Percentiles rank a stretch among this genome's conserved stretches.
Evolutionary conservation across 2,329 filamentous ascomycete species (phyloP).

Genomic region (Lasiodiplodia gonubiensis): DNA sequence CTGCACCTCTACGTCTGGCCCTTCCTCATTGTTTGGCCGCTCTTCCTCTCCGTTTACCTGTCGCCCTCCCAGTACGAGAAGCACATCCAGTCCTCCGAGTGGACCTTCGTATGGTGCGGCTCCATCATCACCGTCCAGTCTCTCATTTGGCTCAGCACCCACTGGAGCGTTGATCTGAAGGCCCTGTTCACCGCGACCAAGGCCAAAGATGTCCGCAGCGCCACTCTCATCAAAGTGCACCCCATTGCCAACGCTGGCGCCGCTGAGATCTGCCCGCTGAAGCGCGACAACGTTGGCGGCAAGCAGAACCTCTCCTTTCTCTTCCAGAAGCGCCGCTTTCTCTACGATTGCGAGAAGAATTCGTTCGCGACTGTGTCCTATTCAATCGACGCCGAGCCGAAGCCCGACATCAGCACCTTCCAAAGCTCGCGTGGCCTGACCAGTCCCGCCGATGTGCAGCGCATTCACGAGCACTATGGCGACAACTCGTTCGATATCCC

Average conservation of each 20-base stretch:
- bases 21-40: conserved; percentile 88
- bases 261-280: conserved; percentile 83
- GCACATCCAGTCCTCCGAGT: conserved; percentile 92
- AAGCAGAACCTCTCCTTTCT: conserved; percentile 84
- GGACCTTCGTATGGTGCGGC: conserved; percentile 95
- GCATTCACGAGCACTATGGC: conserved; percentile 90
- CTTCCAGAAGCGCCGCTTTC: conserved; percentile 97
- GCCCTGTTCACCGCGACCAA: conserved; percentile 79
- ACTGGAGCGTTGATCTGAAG: conserved; percentile 92
- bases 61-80: conserved; percentile 83
- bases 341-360: conserved; percentile 74
- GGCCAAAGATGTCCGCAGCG: conserved; percentile 72
- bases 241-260: conserved; percentile 87
- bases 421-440: conserved; percentile 79
- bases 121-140: conserved; percentile 87
- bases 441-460: conserved; percentile 74
- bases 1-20: conserved; percentile 93
- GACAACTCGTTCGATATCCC: conserved; percentile 97
- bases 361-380: conserved; percentile 85
- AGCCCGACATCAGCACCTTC: conserved; percentile 77
- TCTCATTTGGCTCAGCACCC: conserved; percentile 91
- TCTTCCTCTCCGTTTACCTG: conserved; percentile 88
- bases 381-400: conserved; percentile 82
- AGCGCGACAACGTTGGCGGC: conserved; percentile 76
- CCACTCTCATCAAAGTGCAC: conserved; percentile 88